Evolutionary conservation across 345 rosid species (phyloP).

Genomic region (Clausena lansium): DNA sequence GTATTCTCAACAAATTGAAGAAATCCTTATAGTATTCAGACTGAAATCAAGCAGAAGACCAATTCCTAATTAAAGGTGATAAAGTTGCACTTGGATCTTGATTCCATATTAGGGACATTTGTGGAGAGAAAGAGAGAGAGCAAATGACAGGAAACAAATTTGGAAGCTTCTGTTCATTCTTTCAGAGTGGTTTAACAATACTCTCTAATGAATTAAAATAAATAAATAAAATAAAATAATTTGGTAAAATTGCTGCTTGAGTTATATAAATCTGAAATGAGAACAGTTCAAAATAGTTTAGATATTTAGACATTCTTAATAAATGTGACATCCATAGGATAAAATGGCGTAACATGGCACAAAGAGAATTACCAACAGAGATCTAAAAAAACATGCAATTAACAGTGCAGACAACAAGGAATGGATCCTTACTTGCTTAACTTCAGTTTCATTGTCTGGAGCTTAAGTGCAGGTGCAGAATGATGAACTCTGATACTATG

Average conservation of each 20-base stretch:
- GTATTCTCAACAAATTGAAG: background rate
- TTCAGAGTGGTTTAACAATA: background rate
- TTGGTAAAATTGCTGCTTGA: background rate
- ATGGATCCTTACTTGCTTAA: conserved; percentile 83
- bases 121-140: no score
- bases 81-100: background rate
- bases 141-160: background rate
- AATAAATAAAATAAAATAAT: background rate
- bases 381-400: conserved; percentile 6
- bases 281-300: background rate
- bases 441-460: conserved; percentile 87
- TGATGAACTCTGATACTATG: conserved; percentile 82
- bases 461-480: conserved; percentile 91
- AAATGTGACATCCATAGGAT: background rate
- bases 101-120: background rate
- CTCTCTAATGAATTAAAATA: background rate
- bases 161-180: background rate
- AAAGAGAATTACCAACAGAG: background rate
- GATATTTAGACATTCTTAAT: background rate
- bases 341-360: background rate
- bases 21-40: background rate
- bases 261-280: background rate
- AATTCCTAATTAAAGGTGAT: background rate
- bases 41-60: background rate
- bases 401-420: background rate